Conservation (phyloP, 768 basidiomycete genomes). For the Sarcodon aspratus region DNA sequence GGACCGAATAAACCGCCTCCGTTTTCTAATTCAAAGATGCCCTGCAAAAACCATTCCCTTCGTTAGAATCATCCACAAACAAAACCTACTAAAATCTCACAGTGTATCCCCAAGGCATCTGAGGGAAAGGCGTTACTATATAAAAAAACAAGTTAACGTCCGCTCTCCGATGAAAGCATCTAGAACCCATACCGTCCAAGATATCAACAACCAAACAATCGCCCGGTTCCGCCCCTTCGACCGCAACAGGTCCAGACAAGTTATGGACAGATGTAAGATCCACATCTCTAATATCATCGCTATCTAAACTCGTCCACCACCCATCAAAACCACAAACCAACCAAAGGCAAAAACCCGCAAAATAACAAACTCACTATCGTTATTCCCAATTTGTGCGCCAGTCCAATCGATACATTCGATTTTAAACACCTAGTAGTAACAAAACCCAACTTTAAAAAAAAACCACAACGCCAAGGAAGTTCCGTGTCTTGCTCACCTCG, state of each 20-base stretch:
- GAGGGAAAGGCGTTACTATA: conserved; percentile 51
- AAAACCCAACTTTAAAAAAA: not conserved
- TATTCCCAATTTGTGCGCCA: conserved; percentile 69
- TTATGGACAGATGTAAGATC: conserved; percentile 61
- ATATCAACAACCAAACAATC: conserved; percentile 76
- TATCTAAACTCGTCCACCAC: conserved; percentile 22
- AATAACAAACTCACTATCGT: conserved; percentile 36
- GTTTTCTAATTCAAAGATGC: conserved; percentile 65
- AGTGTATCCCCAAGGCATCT: conserved; percentile 79
- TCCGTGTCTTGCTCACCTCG: conserved; percentile 22
- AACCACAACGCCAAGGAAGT: not conserved
- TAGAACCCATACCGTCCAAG: conserved; percentile 41
- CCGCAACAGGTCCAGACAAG: conserved; percentile 64
- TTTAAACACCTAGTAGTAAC: conserved; percentile 45
- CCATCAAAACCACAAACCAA: not conserved
- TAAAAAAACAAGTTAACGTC: not conserved
- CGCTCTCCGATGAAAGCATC: not conserved
- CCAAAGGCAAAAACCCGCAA: not conserved
- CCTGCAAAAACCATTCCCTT: conserved; percentile 22
- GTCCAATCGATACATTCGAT: conserved; percentile 71
- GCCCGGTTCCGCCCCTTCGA: conserved; percentile 69
- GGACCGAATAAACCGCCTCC: conserved; percentile 62
- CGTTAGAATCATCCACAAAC: not conserved
- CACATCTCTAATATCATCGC: conserved; percentile 58
- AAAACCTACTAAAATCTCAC: conserved; percentile 18